These are phyloP conservation scores for Chamaecrista fasciculata DNA, from an alignment of 306 rosid genomes.

Conservation along the genomic window DNA sequence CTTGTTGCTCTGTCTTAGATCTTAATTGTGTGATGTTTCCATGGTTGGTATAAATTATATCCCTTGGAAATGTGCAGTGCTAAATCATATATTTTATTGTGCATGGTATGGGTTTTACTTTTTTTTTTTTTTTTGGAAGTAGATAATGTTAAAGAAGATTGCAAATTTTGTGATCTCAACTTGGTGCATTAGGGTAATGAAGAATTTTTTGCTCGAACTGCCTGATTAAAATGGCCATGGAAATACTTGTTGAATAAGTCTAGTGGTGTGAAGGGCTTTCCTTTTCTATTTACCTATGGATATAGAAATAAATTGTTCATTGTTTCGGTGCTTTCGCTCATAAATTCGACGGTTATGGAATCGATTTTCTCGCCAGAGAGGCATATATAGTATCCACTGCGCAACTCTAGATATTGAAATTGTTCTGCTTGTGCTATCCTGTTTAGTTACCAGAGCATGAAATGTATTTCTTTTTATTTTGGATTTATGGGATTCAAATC, in stretches of 20 bases:
- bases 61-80: not conserved
- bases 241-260: slow-evolving; percentile 2
- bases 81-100: not conserved
- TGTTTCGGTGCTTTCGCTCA: not conserved
- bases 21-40: slow-evolving; percentile 16
- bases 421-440: not conserved
- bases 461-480: not conserved
- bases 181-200: slow-evolving; percentile 9
- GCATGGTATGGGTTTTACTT: not conserved
- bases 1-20: slow-evolving; percentile 35
- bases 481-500: not conserved
- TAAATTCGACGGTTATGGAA: slow-evolving; percentile 1
- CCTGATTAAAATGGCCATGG: not conserved
- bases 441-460: not conserved
- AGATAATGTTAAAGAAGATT: not conserved
- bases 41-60: not conserved
- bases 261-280: not conserved
- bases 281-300: not conserved
- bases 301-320: not conserved
- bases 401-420: not conserved
- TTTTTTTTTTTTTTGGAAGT: not conserved
- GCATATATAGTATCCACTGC: not conserved
- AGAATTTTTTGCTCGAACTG: not conserved
- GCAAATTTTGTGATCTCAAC: slow-evolving; percentile 11
- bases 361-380: not conserved